Conservation (phyloP, 805 yeast species). For the Pichia cephalocereana region DNA sequence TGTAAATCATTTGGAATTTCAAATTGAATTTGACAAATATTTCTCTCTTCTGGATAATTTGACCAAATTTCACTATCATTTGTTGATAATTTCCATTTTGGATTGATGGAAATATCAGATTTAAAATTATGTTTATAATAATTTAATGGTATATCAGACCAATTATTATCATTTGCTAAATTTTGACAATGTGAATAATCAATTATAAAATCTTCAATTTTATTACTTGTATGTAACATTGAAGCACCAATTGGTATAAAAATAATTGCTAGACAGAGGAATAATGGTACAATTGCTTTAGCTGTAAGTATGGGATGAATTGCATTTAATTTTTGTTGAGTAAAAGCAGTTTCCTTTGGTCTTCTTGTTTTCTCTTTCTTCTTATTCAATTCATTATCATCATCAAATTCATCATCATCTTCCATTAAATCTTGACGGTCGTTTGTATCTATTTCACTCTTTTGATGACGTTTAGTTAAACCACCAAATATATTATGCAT, state of each 20-base stretch:
- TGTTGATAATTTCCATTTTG: slow-evolving; percentile 56
- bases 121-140: slow-evolving; percentile 55
- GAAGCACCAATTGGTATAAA: slow-evolving; percentile 92
- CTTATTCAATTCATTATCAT: slow-evolving; percentile 23
- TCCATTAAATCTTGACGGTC: slow-evolving; percentile 16
- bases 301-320: slow-evolving; percentile 83
- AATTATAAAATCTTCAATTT: slow-evolving; percentile 67
- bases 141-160: slow-evolving; percentile 48
- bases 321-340: slow-evolving; percentile 47
- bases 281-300: slow-evolving; percentile 78
- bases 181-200: slow-evolving; percentile 65
- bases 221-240: slow-evolving; percentile 61
- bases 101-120: slow-evolving; percentile 28
- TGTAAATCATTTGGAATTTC: slow-evolving; percentile 63
- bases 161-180: slow-evolving; percentile 36
- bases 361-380: slow-evolving; percentile 39
- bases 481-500: slow-evolving; percentile 9
- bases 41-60: slow-evolving; percentile 33
- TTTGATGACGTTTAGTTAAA: slow-evolving; percentile 10
- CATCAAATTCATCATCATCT: slow-evolving; percentile 33
- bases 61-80: slow-evolving; percentile 33
- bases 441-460: too few relatives aligned
- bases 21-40: slow-evolving; percentile 65
- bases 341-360: slow-evolving; percentile 54
- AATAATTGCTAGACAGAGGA: slow-evolving; percentile 62